Base-by-base conservation (phyloP, 495 filamentous ascomycete genomes). In the Astrocystis sublimbata region DNA sequence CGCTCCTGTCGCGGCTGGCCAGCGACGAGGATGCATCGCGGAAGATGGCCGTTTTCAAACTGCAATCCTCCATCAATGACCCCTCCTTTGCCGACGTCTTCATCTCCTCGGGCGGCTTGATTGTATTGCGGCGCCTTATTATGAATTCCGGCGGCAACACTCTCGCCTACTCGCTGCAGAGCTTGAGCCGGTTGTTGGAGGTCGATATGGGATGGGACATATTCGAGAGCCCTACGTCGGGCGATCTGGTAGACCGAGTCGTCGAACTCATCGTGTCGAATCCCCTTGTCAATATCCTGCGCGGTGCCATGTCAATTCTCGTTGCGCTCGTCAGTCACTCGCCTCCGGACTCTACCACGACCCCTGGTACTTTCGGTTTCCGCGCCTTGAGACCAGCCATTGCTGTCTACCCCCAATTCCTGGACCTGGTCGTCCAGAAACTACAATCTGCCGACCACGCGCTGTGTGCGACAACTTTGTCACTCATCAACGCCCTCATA, bases 1-100 rank as follows among this genome's bases (percentile, higher is more conserved):
- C 80, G 61, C 76, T 85, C 58, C 75, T 85, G 64, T 76, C 80
- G 71, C 81, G 81, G 63, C 77, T 85, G 30, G 75, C 77, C 28
- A 83, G 81, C 72, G 81, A 84, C 63, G 83, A 84, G 77, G 96
- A 98, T 83, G 91, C 91, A 33, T 90, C 92, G 58, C 91, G 94
- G 67, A 99, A 99, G 80, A 97, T 97, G 92, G 94, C 94, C 12
- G 96, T 92, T 61, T 99, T 99, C 84, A 96, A 96, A 76, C 86
- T 99, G 40, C 94, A 99, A 75, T 83, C 86, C 41, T 91, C 88
- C 62, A 96, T 99, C 70, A 92, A 91, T 68, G 96, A 99, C 73
- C 94, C 94, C 4, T 91, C 92, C 50, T 98, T 99, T 72, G 96
- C 94, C 43, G 96, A 98, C 73, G 83, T 93, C 59, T 99, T 98